phyloP scores from a whole-genome alignment of 1,284 basidiomycete genomes.

The Microbotryum saponariae region DNA sequence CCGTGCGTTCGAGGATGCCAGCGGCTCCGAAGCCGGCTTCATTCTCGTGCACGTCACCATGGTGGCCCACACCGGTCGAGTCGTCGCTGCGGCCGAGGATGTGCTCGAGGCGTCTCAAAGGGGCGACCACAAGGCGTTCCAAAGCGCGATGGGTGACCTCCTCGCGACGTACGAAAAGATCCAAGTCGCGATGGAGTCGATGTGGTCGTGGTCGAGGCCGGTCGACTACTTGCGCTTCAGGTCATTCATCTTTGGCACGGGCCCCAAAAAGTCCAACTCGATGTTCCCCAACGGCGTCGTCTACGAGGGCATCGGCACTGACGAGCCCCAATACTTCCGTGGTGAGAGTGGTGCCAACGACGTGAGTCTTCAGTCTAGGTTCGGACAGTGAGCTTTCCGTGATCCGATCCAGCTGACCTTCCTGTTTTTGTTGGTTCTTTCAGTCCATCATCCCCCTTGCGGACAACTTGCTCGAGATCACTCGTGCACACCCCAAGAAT shows the following conservation, averaged over 20 bases:
- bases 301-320: conserved; percentile 33
- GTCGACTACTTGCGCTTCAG: conserved; percentile 38
- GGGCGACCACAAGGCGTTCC: conserved; percentile 30
- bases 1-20: conserved; percentile 36
- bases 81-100: conserved; percentile 35
- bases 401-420: neutral
- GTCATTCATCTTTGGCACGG: conserved; percentile 39
- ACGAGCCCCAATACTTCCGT: conserved; percentile 28
- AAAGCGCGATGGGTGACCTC: conserved; percentile 29
- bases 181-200: conserved; percentile 38
- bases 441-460: conserved; percentile 35
- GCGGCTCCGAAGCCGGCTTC: conserved; percentile 36
- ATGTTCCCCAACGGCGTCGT: conserved; percentile 39
- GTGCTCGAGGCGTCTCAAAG: conserved; percentile 30
- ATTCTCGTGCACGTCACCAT: conserved; percentile 35
- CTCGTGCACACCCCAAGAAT: conserved; percentile 36
- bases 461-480: conserved; percentile 40
- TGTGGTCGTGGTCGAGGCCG: conserved; percentile 35
- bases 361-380: conserved; percentile 12
- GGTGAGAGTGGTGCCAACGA: conserved; percentile 38
- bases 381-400: neutral
- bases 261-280: conserved; percentile 36
- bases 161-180: conserved; percentile 32
- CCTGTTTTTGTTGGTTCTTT: conserved; percentile 21
- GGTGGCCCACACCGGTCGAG: conserved; percentile 35